Percentiles rank a stretch among this genome's conserved stretches.
Evolutionary conservation across 257 asterid genomes (phyloP).

Genomic region (Paulownia fortunei): DNA sequence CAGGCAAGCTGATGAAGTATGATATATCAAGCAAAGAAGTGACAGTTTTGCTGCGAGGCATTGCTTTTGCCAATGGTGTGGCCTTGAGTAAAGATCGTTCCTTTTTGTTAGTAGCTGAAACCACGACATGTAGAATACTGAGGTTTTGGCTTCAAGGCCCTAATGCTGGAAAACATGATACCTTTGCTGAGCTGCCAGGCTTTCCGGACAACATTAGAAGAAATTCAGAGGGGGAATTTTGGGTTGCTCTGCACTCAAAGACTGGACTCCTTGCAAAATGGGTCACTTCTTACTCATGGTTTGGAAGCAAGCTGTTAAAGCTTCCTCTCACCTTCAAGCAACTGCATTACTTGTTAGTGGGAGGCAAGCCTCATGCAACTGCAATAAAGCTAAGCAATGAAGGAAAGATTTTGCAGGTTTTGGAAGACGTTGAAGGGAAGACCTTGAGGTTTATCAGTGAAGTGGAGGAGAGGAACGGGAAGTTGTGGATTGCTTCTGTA

Average conservation of each 20-base stretch:
- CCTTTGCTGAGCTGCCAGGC: constrained; percentile 61
- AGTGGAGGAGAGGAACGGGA: constrained; percentile 72
- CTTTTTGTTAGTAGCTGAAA: constrained; percentile 55
- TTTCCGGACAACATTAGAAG: constrained; percentile 75
- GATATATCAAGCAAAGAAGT: constrained; percentile 51
- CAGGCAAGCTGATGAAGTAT: constrained; percentile 73
- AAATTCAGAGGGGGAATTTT: constrained; percentile 62
- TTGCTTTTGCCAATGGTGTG: constrained; percentile 79
- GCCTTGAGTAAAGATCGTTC: constrained; percentile 62
- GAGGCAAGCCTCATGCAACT: constrained; percentile 68
- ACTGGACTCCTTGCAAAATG: constrained; percentile 37
- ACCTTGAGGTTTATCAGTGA: constrained; percentile 68
- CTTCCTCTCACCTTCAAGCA: constrained; percentile 60
- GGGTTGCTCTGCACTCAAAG: constrained; percentile 78
- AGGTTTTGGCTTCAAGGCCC: constrained; percentile 69
- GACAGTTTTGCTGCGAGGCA: constrained; percentile 53
- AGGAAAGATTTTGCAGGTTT: constrained; percentile 56
- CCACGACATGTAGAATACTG: constrained; percentile 42
- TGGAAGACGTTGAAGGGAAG: constrained; percentile 68
- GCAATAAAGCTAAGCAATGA: constrained; percentile 61
- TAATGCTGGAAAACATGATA: constrained; percentile 50
- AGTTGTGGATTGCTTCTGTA: constrained; percentile 73
- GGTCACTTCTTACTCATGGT: constrained; percentile 44
- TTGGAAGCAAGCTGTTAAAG: constrained; percentile 49
- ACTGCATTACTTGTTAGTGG: constrained; percentile 62